A percentile compares a stretch with the other conserved stretches of the same genome.
Conservation (phyloP, 1,139 yeast genomes). For the Yamadazyma dendronema region DNA sequence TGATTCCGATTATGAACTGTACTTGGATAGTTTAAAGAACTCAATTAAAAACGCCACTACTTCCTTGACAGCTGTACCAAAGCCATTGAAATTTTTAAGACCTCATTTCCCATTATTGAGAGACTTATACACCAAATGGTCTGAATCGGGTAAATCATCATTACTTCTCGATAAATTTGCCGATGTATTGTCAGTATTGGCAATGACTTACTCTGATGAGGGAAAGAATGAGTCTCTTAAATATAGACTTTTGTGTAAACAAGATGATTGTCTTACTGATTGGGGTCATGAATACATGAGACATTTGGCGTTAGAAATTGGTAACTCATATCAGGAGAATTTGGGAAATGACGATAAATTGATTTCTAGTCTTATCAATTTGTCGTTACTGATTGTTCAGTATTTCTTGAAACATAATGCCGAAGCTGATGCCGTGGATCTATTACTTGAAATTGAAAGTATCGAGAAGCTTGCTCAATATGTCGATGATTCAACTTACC, state of each 20-base stretch:
- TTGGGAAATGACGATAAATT: conserved; percentile 53
- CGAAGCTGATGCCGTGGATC: conserved; percentile 97
- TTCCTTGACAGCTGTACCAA: conserved; percentile 99
- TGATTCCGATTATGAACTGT: conserved; percentile 50
- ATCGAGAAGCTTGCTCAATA: conserved; percentile 79
- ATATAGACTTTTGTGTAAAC: conserved; percentile 67
- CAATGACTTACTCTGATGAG: conserved; percentile 91
- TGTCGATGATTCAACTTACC: conserved; percentile 82
- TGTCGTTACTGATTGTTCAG: conserved; percentile 81
- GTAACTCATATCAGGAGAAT: conserved; percentile 74
- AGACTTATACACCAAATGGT: conserved; percentile 68
- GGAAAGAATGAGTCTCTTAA: conserved; percentile 79
- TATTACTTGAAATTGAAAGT: conserved; percentile 82
- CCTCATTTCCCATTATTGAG: conserved; percentile 76
- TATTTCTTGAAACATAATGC: conserved; percentile 93
- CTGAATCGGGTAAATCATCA: conserved; percentile 15
- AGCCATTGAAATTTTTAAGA: conserved; percentile 91
- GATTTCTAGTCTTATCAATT: conserved; percentile 50
- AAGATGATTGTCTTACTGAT: conserved; percentile 57
- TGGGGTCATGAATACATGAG: conserved; percentile 99
- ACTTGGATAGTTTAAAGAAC: conserved; percentile 68
- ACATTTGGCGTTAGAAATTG: conserved; percentile 91
- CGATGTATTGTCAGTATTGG: conserved; percentile 87
- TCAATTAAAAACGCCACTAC: conserved; percentile 91
- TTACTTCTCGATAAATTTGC: conserved; percentile 44